Evolutionary conservation across 1,284 basidiomycete genomes (phyloP).

Genomic region (Cryptococcus sp.): DNA sequence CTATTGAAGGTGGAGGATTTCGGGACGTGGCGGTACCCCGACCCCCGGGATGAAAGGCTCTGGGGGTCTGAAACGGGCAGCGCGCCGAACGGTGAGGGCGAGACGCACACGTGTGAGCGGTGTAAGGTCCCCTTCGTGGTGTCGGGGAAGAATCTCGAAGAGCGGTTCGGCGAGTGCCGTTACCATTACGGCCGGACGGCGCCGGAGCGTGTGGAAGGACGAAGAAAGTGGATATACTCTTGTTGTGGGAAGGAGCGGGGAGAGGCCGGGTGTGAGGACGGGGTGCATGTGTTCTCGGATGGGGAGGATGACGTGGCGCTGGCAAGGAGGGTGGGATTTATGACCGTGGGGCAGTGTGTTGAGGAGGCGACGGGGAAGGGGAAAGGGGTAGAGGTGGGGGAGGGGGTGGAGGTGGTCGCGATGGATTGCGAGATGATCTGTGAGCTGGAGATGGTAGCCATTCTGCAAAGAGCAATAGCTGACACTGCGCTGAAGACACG

Average conservation of each 20-base stretch:
- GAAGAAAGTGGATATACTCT: constrained; percentile 43
- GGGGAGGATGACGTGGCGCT: constrained; percentile 61
- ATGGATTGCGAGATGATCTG: constrained; percentile 88
- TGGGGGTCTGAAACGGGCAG: not conserved
- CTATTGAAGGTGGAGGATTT: constrained; percentile 61
- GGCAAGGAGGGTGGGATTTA: constrained; percentile 71
- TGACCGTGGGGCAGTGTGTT: constrained; percentile 51
- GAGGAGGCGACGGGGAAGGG: constrained; percentile 6
- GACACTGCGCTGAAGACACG: constrained; percentile 54
- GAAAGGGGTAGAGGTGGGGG: constrained; percentile 58
- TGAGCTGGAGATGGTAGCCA: constrained; percentile 19
- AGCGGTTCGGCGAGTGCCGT: constrained; percentile 63
- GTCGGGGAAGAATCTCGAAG: constrained; percentile 52
- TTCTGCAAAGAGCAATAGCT: not conserved
- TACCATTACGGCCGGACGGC: constrained; percentile 72
- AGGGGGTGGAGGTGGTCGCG: constrained; percentile 66
- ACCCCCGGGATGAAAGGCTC: constrained; percentile 60
- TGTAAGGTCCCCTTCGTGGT: constrained; percentile 69
- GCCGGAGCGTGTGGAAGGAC: constrained; percentile 42
- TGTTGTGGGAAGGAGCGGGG: constrained; percentile 59
- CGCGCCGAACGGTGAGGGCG: constrained; percentile 68
- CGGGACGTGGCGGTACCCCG: constrained; percentile 66
- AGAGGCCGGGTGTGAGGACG: constrained; percentile 31
- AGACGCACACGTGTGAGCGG: constrained; percentile 67
- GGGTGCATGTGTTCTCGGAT: constrained; percentile 39